phyloP scores from a whole-genome alignment of 1,139 yeast genomes.

The Blastobotrys niveus region DNA sequence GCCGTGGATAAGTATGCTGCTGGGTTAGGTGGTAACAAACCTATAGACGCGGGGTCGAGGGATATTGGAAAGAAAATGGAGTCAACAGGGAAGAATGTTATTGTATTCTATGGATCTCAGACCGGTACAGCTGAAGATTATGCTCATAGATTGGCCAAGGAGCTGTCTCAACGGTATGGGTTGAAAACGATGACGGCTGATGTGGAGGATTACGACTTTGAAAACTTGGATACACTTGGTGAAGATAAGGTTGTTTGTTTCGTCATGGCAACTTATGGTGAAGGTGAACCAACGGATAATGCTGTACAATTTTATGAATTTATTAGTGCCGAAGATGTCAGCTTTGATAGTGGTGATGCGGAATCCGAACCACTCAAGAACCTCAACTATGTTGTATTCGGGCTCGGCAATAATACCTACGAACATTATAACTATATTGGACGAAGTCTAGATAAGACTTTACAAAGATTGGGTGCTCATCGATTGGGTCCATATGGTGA shows the following conservation, averaged over 20 bases:
- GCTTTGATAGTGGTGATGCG: constrained; percentile 37
- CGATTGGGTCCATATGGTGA: constrained; percentile 70
- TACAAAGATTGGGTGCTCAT: constrained; percentile 60
- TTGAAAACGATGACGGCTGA: constrained; percentile 83
- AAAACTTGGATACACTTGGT: constrained; percentile 56
- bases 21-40: constrained; percentile 40
- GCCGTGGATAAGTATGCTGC: constrained; percentile 34
- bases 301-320: constrained; percentile 62
- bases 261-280: constrained; percentile 91
- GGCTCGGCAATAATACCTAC: constrained; percentile 89
- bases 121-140: constrained; percentile 99
- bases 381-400: constrained; percentile 70
- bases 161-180: constrained; percentile 75
- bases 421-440: constrained; percentile 88
- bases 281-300: constrained; percentile 96
- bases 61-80: constrained; percentile 58
- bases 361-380: constrained; percentile 59
- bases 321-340: constrained; percentile 32
- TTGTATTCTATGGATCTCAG: constrained; percentile 90
- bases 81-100: constrained; percentile 63
- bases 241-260: constrained; percentile 58
- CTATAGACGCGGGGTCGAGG: constrained; percentile 30
- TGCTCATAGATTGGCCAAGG: constrained; percentile 84
- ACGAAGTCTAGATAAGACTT: constrained; percentile 48
- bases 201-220: constrained; percentile 81